Percentiles rank a stretch among this genome's conserved stretches.
These are phyloP conservation scores for Hypseocharis bilobata DNA, from an alignment of 441 rosid species.

Conservation along the genomic window DNA sequence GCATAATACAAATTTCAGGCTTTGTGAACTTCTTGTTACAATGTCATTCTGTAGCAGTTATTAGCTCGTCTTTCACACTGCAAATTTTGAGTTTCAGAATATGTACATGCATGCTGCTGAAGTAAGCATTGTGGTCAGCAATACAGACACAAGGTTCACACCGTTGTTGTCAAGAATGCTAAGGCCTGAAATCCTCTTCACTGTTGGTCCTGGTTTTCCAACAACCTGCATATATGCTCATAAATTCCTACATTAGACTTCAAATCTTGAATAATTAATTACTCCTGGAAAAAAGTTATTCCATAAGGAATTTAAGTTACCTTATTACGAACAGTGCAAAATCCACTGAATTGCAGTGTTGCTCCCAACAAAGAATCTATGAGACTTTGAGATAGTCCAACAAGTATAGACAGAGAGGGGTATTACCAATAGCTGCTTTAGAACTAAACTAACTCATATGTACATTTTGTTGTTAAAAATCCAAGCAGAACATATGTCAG, in stretches of 20 bases:
- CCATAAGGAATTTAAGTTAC: constrained; percentile 27
- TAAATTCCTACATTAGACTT: not conserved
- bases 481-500: constrained; percentile 57
- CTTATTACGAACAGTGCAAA: constrained; percentile 75
- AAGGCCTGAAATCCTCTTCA: constrained; percentile 72
- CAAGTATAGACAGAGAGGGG: constrained; percentile 48
- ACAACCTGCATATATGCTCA: constrained; percentile 50
- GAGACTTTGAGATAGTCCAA: constrained; percentile 70
- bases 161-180: constrained; percentile 76
- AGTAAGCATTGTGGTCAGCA: constrained; percentile 57
- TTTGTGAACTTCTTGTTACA: not conserved
- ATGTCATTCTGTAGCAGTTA: not conserved
- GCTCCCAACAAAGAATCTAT: constrained; percentile 86
- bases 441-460: constrained; percentile 35
- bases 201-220: constrained; percentile 81
- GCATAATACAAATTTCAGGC: not conserved
- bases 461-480: constrained; percentile 52
- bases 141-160: constrained; percentile 66
- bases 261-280: not conserved
- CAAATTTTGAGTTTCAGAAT: constrained; percentile 35
- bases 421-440: constrained; percentile 64
- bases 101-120: constrained; percentile 43
- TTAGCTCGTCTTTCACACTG: not conserved
- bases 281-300: not conserved
- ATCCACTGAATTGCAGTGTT: constrained; percentile 81